Evolutionary conservation across 345 rosid species (phyloP).

Genomic region (Hypericum perforatum): DNA sequence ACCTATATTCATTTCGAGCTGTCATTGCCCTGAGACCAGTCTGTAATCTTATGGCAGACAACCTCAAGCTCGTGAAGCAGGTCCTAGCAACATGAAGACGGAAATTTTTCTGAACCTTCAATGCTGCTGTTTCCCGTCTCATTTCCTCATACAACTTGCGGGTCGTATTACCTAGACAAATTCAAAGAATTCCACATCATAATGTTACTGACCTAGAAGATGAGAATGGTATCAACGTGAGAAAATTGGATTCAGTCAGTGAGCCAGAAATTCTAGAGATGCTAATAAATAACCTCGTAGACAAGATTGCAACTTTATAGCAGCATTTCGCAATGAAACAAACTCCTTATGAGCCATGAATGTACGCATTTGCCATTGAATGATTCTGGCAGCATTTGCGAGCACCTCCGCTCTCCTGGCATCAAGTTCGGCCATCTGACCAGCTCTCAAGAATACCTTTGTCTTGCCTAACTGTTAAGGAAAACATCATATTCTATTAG

Average conservation of each 20-base stretch:
- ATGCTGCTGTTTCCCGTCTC: slow-evolving; percentile 6
- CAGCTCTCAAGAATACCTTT: slow-evolving; percentile 11
- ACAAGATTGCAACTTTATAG: slow-evolving; percentile 6
- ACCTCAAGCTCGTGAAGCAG: background rate
- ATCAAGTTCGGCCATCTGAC: slow-evolving; percentile 8
- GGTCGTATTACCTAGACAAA: slow-evolving; percentile 3
- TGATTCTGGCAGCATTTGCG: slow-evolving; percentile 8
- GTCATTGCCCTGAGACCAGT: slow-evolving; percentile 9
- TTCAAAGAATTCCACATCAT: background rate
- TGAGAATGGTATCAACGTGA: too few relatives aligned
- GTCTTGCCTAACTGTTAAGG: slow-evolving; percentile 8
- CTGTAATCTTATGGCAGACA: slow-evolving; percentile 7
- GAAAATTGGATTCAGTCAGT: background rate
- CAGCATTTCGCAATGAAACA: slow-evolving; percentile 6
- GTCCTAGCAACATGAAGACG: slow-evolving; percentile 2
- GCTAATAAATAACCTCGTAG: slow-evolving; percentile 8
- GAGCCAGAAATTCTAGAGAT: background rate
- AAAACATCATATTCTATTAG: background rate
- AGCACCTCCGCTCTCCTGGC: slow-evolving; percentile 10
- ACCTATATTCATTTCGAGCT: slow-evolving; percentile 7
- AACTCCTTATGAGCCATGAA: slow-evolving; percentile 6
- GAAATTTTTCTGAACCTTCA: slow-evolving; percentile 8
- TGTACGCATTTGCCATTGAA: slow-evolving; percentile 7
- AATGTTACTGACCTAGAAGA: too few relatives aligned
- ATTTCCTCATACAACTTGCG: background rate